Evolutionary conservation across 2,329 filamentous ascomycete genomes (phyloP).

Genomic region (Sphaerostilbella broomeana): DNA sequence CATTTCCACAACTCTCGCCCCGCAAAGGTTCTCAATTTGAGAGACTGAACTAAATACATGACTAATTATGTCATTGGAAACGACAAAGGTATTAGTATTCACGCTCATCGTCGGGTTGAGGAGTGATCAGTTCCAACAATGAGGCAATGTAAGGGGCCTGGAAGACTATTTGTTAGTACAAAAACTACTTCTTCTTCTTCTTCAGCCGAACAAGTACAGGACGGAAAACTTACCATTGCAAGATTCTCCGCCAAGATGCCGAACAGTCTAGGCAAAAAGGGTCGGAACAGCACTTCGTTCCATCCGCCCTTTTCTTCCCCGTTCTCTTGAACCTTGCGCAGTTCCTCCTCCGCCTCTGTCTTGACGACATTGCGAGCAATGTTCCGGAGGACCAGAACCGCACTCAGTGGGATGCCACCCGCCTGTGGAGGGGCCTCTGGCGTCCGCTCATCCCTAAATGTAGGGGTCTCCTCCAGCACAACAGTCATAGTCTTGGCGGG

Average conservation of each 20-base stretch:
- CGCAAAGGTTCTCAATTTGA: no score
- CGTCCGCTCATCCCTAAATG: constrained; percentile 51
- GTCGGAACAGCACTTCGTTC: constrained; percentile 63
- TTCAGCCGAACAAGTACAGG: no score
- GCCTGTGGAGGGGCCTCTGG: constrained; percentile 55
- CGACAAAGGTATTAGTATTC: no score
- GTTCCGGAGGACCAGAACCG: constrained; percentile 71
- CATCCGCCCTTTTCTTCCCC: constrained; percentile 47
- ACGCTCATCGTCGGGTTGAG: constrained; percentile 23
- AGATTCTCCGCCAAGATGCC: constrained; percentile 66
- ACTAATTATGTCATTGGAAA: no score
- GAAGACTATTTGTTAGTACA: constrained; percentile 15
- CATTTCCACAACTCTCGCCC: no score
- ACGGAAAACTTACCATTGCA: constrained; percentile 42
- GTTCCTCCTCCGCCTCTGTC: constrained; percentile 51
- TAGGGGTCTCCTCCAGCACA: constrained; percentile 49
- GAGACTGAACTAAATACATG: no score
- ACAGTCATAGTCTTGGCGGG: constrained; percentile 51
- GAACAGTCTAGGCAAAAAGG: constrained; percentile 57
- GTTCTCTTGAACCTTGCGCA: constrained; percentile 40
- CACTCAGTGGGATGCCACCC: constrained; percentile 71
- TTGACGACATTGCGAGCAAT: constrained; percentile 62
- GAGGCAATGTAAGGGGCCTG: constrained; percentile 37
- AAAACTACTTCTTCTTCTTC: no score
- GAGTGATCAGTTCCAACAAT: constrained; percentile 32